Conservation (phyloP, 2,329 filamentous ascomycete species). For the Magnaporthales sp. region DNA sequence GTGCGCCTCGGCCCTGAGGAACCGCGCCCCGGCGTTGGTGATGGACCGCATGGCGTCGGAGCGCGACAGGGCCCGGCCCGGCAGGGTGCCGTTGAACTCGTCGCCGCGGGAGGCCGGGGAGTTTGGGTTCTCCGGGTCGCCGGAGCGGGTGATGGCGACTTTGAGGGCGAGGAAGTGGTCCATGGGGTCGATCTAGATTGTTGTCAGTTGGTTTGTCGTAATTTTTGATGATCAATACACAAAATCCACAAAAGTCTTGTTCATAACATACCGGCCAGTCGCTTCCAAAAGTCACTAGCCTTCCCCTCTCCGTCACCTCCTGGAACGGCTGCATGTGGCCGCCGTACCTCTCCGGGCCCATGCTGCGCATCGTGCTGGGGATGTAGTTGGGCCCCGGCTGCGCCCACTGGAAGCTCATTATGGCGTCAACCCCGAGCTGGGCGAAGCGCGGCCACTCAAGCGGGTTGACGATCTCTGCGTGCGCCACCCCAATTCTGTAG, state of each 20-base stretch:
- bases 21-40: constrained; percentile 1
- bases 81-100: constrained; percentile 1
- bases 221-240: background rate
- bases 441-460: constrained; percentile 1
- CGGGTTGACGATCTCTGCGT: background rate
- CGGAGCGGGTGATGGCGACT: background rate
- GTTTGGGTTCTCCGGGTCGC: background rate
- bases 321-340: background rate
- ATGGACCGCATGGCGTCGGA: background rate
- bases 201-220: background rate
- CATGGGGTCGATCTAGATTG: background rate
- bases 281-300: background rate
- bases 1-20: background rate
- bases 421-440: background rate
- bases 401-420: constrained; percentile 4
- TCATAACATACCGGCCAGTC: constrained; percentile 18
- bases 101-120: background rate
- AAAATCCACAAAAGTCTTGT: too few relatives aligned
- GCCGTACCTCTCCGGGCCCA: background rate
- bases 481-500: background rate
- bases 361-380: background rate
- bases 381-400: constrained; percentile 1
- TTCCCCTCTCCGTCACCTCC: background rate
- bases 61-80: background rate
- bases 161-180: constrained; percentile 3